Evolutionary conservation across 352 stramenopile genomes (phyloP), one percentile per base, ranked within the genome.

Genomic region (Thalassiosira sp.): DNA sequence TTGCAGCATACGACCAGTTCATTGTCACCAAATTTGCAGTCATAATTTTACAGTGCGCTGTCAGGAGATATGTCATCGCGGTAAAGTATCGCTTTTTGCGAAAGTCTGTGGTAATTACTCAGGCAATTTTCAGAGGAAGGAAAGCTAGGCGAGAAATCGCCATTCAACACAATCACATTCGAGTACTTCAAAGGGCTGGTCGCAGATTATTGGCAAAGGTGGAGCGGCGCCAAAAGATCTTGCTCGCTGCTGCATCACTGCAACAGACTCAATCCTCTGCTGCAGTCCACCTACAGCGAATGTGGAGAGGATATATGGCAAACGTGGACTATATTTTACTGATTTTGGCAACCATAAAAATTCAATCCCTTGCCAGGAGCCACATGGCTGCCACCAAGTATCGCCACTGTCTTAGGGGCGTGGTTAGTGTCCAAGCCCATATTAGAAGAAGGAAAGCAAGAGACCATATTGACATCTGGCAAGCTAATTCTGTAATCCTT

Each of bases 261-360:
- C 62, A 72, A 53, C 40, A 7, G 2, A 58, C 45, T 1, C 24
- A 79, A 70, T 75, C 54, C 8, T 65, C 33, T 62, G 62, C 71
- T 16, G 73, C 43, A 0, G 48, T 52, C 46, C 40, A 69, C 16
- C 74, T 82, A 59, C 73, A 82, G 40, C 37, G 52, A 28, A 54
- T 64, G 22, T 82, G 66, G 73, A 61, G 73, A 72, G 64, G 72
- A 63, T 76, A 74, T 37, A 43, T 35, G 7, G 28, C 27, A 20
- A 72, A 79, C 18, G 54, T 62, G 20, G 27, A 70, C 3, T 78
- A 56, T 27, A 65, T 64, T 7, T 16, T 64, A 64, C n/a, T 64
- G 0, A 28, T 67, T 45, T 46, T 64, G 37, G 54, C 67, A 57
- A 46, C 57, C n/a, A 48, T 76, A 8, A 70, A 70, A 63, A 31